Base-by-base conservation (phyloP, 441 rosid species). In the Populus hybrid region DNA sequence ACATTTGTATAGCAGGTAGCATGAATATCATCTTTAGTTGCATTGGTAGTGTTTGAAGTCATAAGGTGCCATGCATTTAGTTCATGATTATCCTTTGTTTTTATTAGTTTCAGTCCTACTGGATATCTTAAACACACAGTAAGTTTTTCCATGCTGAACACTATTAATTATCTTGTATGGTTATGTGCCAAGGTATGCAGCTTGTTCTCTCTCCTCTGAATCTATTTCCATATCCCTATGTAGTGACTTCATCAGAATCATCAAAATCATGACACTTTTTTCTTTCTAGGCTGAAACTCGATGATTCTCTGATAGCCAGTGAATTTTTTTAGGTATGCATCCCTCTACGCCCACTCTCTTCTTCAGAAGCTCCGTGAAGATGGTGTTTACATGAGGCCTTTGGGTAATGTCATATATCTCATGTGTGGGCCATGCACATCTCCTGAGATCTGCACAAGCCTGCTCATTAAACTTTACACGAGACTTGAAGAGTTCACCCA, bases 341-440 rank as follows among this genome's bases (percentile, higher is more conserved):
- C 99, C 0, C 63, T 88, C 14, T 89, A 86, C 21, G 89, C 97
- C 35, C 85, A 82, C 63, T 83, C 94, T 30, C 95, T 96, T 71
- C 76, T 96, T 68, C 81, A 75, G 78, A 86, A 85, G 89, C 94
- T 94, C 74, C 87, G 92, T 0, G 90, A 88, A 77, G 99, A 92
- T 65, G 95, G 98, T 12, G 77, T 96, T 69, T 90, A 90, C 90
- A 83, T 71, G 86, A 89, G 98, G 40, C 98, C 98, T 67, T 86
- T 96, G 18, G 99, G 99, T 36, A 92, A 92, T 85, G 98, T 94
- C 34, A 83, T 96, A 28, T 96, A 96, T 81, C 86, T 96, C 79
- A 89, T 96, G 90, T 91, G 94, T 74, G 94, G 97, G 2, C 98
- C 99, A 69, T 93, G 95, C 77, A 92, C 98, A 3, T 78, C 94